phyloP scores from a whole-genome alignment of 2,329 filamentous ascomycete genomes.

The Ophiosphaerella narmari region DNA sequence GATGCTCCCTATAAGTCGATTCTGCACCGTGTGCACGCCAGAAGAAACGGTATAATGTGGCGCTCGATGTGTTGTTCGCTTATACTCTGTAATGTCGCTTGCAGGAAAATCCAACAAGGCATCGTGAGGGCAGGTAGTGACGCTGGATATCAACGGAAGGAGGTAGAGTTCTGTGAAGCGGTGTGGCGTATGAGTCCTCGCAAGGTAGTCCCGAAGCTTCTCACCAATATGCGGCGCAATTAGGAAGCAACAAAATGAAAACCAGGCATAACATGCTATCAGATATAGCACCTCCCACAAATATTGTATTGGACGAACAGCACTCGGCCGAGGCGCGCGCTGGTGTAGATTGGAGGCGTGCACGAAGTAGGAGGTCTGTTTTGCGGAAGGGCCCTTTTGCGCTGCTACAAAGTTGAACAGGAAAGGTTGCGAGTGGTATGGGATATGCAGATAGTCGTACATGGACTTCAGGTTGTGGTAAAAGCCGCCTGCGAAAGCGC shows the following conservation, averaged over 20 bases:
- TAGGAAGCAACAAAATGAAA: slow-evolving; percentile 58
- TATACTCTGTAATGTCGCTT: slow-evolving; percentile 58
- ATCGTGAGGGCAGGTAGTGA: slow-evolving; percentile 60
- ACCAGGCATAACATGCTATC: slow-evolving; percentile 58
- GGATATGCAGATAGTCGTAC: slow-evolving; percentile 60
- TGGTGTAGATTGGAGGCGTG: slow-evolving; percentile 61
- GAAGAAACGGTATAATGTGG: slow-evolving; percentile 58
- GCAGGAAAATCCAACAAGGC: slow-evolving; percentile 59
- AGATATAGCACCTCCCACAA: slow-evolving; percentile 53
- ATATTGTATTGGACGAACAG: slow-evolving; percentile 45
- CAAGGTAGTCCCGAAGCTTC: slow-evolving; percentile 55
- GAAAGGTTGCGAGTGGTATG: slow-evolving; percentile 57
- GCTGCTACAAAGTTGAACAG: slow-evolving; percentile 56
- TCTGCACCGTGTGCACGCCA: slow-evolving; percentile 57
- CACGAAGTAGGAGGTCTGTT: slow-evolving; percentile 52
- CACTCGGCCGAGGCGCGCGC: slow-evolving; percentile 50
- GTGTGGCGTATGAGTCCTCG: slow-evolving; percentile 56
- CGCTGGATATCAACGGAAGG: slow-evolving; percentile 59
- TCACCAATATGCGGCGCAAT: slow-evolving; percentile 51
- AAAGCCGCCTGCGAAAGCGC: slow-evolving; percentile 58
- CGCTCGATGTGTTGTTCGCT: slow-evolving; percentile 52
- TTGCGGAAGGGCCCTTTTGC: background rate
- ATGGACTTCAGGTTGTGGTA: slow-evolving; percentile 61
- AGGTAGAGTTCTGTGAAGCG: slow-evolving; percentile 53
- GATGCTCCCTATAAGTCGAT: slow-evolving; percentile 50